Evolutionary conservation across 2,329 filamentous ascomycete genomes (phyloP), one percentile per base, ranked within the genome.

Genomic region (Colletotrichum noveboracense): DNA sequence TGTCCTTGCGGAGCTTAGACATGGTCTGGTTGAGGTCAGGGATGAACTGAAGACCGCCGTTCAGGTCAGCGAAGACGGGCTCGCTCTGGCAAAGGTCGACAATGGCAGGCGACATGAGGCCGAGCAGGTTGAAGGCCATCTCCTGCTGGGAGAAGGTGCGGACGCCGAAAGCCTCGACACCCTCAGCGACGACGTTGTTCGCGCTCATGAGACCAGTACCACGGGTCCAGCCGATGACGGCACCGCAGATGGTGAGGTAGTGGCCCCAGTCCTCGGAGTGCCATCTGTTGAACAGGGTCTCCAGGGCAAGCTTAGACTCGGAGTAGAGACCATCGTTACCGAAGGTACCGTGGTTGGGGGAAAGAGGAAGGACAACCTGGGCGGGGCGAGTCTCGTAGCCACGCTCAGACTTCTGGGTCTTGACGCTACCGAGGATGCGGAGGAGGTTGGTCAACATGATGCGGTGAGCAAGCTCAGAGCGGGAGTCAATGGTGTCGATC

Each of bases 401-500:
- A 79, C 94, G 93, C 78, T 94, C 91, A 32, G 93, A 90, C 90
- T 99, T 99, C 85, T 98, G 94, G 7, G 93, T 87, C 91, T 98
- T 99, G 87, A 99, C 94, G 78, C 89, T 92, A 80, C 97, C 97
- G 70, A 99, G 90, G 76, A 99, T 93, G 80, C 97, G 95, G 78
- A 98, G 89, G 12, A 99, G 90, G 86, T 99, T 99, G 82, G 97
- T 99, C 84, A 99, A 89, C 97, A 99, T 98, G 88, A 99, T 98
- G 78, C 97, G 95, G 85, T 99, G 97, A 79, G 97, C 97, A 78
- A 99, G 93, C 88, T 99, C 97, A 16, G 97, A 98, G 86, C 97
- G 98, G 78, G 96, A 98, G 86, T 99, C 97, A 78, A 99, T 96
- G 83, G 90, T 94, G 83, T 99, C 97, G 76, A 99, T 98, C 85